Conservation (phyloP, 192 early-diverging fungal species). For the Coemansia sp. region DNA sequence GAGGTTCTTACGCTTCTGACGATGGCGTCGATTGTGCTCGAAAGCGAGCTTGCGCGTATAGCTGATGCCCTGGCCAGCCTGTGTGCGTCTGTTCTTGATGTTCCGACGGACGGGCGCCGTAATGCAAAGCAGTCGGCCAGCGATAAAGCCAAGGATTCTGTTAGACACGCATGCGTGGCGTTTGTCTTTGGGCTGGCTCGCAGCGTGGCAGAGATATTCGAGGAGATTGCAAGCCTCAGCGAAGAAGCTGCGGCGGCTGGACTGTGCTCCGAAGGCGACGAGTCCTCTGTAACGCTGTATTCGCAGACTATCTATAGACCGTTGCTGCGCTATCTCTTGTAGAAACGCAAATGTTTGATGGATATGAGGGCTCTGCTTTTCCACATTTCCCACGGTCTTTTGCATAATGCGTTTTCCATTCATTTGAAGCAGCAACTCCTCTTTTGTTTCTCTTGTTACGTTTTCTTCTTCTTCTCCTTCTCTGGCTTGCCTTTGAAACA, state of each 20-base stretch:
- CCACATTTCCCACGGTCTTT: slow-evolving; percentile 21
- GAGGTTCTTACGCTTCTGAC: slow-evolving; percentile 30
- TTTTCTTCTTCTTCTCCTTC: slow-evolving; percentile 2
- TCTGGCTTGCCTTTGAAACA: neutral
- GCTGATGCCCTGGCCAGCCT: slow-evolving; percentile 23
- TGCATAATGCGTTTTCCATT: neutral
- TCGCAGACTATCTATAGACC: slow-evolving; percentile 20
- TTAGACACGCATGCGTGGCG: slow-evolving; percentile 30
- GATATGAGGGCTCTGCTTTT: neutral
- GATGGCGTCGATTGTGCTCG: slow-evolving; percentile 45
- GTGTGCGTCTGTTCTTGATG: slow-evolving; percentile 9
- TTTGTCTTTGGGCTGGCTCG: slow-evolving; percentile 51
- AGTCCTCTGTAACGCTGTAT: slow-evolving; percentile 25
- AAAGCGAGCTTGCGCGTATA: slow-evolving; percentile 41
- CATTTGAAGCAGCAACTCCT: neutral
- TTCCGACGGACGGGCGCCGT: neutral
- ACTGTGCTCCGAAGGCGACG: slow-evolving; percentile 12
- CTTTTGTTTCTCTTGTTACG: slow-evolving; percentile 5
- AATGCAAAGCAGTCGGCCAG: neutral
- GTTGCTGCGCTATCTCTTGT: slow-evolving; percentile 17
- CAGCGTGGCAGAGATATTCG: slow-evolving; percentile 47
- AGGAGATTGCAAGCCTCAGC: slow-evolving; percentile 41
- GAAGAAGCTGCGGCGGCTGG: slow-evolving; percentile 19
- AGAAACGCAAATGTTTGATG: neutral
- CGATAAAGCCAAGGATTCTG: neutral